phyloP scores from a whole-genome alignment of 2,329 filamentous ascomycete species.

The Triangularia verruculosa region DNA sequence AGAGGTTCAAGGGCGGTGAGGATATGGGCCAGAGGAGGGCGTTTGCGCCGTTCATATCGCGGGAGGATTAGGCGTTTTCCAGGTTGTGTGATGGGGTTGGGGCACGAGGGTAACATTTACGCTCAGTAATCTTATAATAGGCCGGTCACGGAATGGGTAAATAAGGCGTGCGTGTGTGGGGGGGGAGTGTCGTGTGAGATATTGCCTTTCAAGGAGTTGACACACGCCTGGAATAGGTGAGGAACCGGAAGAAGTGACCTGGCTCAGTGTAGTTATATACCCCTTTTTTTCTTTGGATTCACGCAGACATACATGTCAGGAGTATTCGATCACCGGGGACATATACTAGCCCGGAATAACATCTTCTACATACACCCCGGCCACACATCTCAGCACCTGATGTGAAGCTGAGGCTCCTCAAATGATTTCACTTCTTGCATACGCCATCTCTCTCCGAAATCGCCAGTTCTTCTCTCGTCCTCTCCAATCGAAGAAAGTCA shows the following conservation, averaged over 20 bases:
- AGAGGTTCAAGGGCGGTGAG: not conserved
- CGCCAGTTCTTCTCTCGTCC: too few species aligned
- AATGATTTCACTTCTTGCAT: too few species aligned
- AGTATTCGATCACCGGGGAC: not conserved
- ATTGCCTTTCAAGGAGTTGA: not conserved
- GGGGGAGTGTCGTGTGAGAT: not conserved
- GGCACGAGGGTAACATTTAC: not conserved
- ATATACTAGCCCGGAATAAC: too few species aligned
- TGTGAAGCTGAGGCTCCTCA: too few species aligned
- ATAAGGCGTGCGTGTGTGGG: not conserved
- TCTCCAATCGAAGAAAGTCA: too few species aligned
- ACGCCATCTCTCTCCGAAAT: too few species aligned
- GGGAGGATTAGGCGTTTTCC: not conserved
- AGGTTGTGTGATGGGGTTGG: not conserved
- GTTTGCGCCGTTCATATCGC: not conserved
- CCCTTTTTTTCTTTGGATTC: not conserved
- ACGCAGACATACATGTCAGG: not conserved
- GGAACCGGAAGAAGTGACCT: not conserved
- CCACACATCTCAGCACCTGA: too few species aligned
- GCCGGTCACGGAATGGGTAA: too few species aligned
- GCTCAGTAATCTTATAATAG: too few species aligned
- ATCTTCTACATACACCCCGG: too few species aligned
- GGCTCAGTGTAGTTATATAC: not conserved
- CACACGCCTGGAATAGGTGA: not conserved
- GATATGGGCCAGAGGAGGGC: not conserved